Base-by-base conservation (phyloP, 1,284 basidiomycete species). In the Pascua guehoae region DNA sequence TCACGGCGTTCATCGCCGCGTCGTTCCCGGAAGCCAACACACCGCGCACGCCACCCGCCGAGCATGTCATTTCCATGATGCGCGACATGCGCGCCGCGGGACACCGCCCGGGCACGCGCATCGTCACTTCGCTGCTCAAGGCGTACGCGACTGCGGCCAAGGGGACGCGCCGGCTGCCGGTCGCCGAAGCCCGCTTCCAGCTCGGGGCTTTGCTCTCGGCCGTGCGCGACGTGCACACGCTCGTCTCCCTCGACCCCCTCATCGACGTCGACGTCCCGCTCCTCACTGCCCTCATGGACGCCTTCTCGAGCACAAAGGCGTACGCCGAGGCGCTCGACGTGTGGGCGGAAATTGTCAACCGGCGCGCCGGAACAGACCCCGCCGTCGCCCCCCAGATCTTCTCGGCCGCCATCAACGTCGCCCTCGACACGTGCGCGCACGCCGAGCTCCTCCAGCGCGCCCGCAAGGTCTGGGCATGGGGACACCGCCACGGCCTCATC, bases 351-450 rank as follows among this genome's bases (percentile, higher is more conserved):
- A 81, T 95, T 17, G 66, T 79, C 8, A 74, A 72, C 67, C 83
- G 84, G 69, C 76, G 85, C 32, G 24, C 43, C 2, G 24, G 24
- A 7, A 46, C 16, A 1, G 16, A 45, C 12, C 47, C 49, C 0
- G 15, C 43, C 8, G 81, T 60, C 14, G 49, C 36, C 77, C 77
- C 49, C 83, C 84, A 60, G 65, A 49, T 55, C 8, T 85, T 88
- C 72, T 79, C 85, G 40, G 78, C 83, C 45, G 87, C 85, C 58
- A 81, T 97, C 49, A 88, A 85, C 69, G 88, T 94, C 74, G 85
- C 93, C 54, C 77, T 96, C 46, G 91, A 96, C 68, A 85, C 87
- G 0, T 93, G 89, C 65, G 88, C 87, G 1, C 84, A 81, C 63
- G 81, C 85, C 8, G 79, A 81, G 9, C 78, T 82, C 18, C 71